phyloP scores from a whole-genome alignment of 331 rosid species.

The Cucumis variabilis region DNA sequence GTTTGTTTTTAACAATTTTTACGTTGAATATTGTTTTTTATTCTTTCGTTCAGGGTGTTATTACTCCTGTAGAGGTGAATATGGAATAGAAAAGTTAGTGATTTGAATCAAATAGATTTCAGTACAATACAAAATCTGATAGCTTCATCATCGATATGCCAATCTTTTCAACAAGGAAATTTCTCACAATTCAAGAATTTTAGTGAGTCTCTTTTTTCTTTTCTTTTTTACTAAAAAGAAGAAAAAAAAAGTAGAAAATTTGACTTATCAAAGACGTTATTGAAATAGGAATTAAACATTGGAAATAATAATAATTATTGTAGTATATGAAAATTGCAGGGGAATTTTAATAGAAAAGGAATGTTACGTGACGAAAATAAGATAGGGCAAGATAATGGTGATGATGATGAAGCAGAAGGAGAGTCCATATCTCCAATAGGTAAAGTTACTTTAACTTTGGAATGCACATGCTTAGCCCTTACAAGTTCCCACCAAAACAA shows the following conservation, averaged over 20 bases:
- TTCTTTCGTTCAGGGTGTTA: background rate
- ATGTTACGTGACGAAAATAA: constrained; percentile 60
- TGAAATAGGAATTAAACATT: background rate
- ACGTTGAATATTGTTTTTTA: background rate
- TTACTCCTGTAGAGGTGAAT: background rate
- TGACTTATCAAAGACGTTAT: no score
- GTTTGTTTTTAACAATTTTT: background rate
- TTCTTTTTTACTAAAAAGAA: background rate
- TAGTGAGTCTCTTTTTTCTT: constrained; percentile 37
- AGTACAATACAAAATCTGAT: constrained; percentile 48
- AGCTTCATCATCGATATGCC: constrained; percentile 80
- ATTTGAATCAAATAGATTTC: constrained; percentile 44
- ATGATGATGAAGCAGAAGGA: constrained; percentile 36
- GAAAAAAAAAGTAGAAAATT: no score
- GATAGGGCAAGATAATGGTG: constrained; percentile 41
- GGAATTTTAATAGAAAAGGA: constrained; percentile 75
- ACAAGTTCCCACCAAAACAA: background rate
- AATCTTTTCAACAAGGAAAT: constrained; percentile 59
- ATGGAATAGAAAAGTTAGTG: constrained; percentile 41
- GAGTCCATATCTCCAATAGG: constrained; percentile 71
- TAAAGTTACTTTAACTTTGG: constrained; percentile 16
- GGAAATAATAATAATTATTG: no score
- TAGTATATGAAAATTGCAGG: constrained; percentile 57
- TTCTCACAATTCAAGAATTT: constrained; percentile 55
- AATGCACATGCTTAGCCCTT: background rate